Conservation (phyloP, 352 stramenopile species). For the Elongisporangium senticosum region DNA sequence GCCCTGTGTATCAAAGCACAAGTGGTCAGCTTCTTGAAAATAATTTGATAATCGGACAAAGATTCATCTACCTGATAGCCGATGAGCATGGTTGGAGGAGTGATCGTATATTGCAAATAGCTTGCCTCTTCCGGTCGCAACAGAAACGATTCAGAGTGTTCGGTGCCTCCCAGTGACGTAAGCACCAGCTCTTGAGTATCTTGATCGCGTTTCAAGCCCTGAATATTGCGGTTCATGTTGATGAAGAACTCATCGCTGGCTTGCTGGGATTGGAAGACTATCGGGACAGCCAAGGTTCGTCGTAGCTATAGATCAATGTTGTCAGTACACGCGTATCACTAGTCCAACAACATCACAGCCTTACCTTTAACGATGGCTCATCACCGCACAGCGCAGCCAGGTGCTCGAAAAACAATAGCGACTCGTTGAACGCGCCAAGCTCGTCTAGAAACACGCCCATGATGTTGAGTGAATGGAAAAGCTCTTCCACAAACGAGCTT, state of each 20-base stretch:
- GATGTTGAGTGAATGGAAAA: conserved; percentile 38
- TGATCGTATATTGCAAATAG: conserved; percentile 57
- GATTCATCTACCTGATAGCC: conserved; percentile 41
- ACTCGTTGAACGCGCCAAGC: conserved; percentile 38
- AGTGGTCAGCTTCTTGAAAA: background rate
- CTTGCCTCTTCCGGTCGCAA: conserved; percentile 27
- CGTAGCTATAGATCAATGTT: conserved; percentile 4
- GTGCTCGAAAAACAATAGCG: conserved; percentile 33
- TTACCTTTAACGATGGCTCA: conserved; percentile 29
- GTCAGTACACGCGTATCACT: background rate
- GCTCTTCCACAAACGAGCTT: conserved; percentile 36
- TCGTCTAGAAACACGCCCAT: conserved; percentile 71
- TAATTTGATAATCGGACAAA: background rate
- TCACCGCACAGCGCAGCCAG: conserved; percentile 31
- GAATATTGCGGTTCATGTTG: conserved; percentile 7
- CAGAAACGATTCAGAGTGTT: background rate
- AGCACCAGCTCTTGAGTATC: conserved; percentile 12
- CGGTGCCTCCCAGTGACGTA: conserved; percentile 12
- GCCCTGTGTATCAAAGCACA: conserved; percentile 15
- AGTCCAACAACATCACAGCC: conserved; percentile 1
- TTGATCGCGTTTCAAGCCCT: conserved; percentile 1
- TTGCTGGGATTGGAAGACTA: conserved; percentile 20
- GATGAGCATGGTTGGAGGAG: conserved; percentile 57
- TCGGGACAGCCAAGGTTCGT: conserved; percentile 15
- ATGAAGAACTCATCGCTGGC: conserved; percentile 18